Conservation (phyloP, 164 flowering plant genomes). For the Magnolia officinalis region DNA sequence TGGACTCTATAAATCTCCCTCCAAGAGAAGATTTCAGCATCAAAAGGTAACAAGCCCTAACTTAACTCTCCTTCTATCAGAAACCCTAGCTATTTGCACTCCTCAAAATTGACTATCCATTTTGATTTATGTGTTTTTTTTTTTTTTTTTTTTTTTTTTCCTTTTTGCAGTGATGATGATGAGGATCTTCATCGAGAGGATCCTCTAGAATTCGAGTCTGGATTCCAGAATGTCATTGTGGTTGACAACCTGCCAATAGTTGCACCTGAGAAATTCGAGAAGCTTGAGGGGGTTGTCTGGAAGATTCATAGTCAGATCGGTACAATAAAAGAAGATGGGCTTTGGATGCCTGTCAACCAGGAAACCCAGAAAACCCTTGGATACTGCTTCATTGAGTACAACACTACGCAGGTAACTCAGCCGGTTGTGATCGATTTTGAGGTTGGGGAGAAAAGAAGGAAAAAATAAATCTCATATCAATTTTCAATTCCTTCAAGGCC, state of each 20-base stretch:
- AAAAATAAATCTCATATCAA: no score
- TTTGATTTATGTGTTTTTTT: background rate
- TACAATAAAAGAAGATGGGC: slow-evolving; percentile 68
- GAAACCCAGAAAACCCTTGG: slow-evolving; percentile 63
- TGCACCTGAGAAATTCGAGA: slow-evolving; percentile 72
- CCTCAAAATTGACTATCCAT: background rate
- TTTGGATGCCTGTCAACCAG: slow-evolving; percentile 81
- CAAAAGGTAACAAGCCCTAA: slow-evolving; percentile 37
- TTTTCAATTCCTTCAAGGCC: no score
- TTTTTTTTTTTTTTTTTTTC: background rate
- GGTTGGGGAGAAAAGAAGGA: no score
- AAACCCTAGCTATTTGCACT: background rate
- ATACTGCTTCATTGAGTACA: slow-evolving; percentile 80
- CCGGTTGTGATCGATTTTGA: no score
- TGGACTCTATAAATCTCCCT: slow-evolving; percentile 55
- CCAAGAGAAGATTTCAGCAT: slow-evolving; percentile 68
- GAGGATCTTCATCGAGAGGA: slow-evolving; percentile 57
- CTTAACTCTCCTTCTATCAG: background rate
- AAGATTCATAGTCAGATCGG: slow-evolving; percentile 86
- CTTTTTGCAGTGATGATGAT: slow-evolving; percentile 59
- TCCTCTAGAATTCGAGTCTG: slow-evolving; percentile 51
- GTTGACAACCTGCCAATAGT: slow-evolving; percentile 88
- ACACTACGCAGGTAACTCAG: slow-evolving; percentile 68
- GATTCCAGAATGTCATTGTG: slow-evolving; percentile 65
- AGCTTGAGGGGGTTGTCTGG: slow-evolving; percentile 72